Evolutionary conservation across 306 rosid genomes (phyloP), one percentile per base, ranked within the genome.

Genomic region (Vicia villosa): DNA sequence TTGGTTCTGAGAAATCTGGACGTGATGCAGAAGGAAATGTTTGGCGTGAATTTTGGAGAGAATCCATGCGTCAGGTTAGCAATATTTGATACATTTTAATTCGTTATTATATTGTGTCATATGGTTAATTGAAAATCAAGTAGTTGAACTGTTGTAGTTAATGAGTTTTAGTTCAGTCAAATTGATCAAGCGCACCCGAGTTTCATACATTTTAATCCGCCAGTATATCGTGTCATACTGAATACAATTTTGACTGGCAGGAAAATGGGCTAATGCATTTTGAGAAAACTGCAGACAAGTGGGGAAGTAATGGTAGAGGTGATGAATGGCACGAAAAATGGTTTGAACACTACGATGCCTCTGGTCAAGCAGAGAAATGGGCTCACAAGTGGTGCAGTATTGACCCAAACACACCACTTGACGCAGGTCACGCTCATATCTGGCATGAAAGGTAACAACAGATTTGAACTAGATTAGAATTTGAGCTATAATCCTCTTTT

Each of bases 361-460:
- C 87, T 38, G 99, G 96, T 55, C 84, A 89, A 79, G 79, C 92
- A 14, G 99, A 95, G 74, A 95, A 95, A 74, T 87, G 86, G 92
- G 99, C 99, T 4, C 82, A 95, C 77, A 95, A 95, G 83, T 95
- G 99, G 99, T 95, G 99, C 79, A 87, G 85, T 62, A 89, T 95
- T 72, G 97, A 95, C 63, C 97, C 97, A 49, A 83, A 72, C 81
- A 87, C 95, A 17, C 85, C 79, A 8, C 83, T 95, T 14, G 96
- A 91, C 32, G 82, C 85, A 46, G 99, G 99, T 16, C 99, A 95
- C 57, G 97, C 99, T 80, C 99, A 95, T 77, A 79, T 87, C 57
- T 95, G 99, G 99, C 95, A 89, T 81, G 99, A 95, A 84, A 91
- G 97, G 99, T 95, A 85, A 68, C 30, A 41, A 66, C 30, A 26